These are phyloP conservation scores for Cnidoscolus chayamansa DNA, from an alignment of 441 rosid genomes.

Conservation along the genomic window DNA sequence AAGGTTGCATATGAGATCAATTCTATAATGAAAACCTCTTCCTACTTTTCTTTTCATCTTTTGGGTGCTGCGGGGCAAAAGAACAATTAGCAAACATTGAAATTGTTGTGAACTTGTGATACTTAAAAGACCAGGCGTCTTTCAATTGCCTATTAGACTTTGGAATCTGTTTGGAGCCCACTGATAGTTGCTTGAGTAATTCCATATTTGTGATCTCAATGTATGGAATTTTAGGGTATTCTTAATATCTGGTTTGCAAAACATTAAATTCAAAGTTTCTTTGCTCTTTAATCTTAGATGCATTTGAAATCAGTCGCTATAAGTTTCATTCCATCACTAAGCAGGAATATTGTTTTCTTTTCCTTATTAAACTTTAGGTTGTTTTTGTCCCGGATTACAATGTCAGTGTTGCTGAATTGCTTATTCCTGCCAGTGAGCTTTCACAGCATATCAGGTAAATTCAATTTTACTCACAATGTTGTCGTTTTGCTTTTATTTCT, in stretches of 20 bases:
- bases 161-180: not conserved
- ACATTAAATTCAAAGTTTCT: not conserved
- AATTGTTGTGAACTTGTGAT: not conserved
- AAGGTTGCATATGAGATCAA: not conserved
- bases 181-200: not conserved
- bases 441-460: slow-evolving; percentile 96
- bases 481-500: not conserved
- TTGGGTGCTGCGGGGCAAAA: too few relatives aligned
- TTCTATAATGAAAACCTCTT: too few relatives aligned
- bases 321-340: not conserved
- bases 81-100: not conserved
- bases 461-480: slow-evolving; percentile 8
- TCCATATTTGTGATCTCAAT: not conserved
- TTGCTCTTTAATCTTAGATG: not conserved
- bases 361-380: slow-evolving; percentile 45
- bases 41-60: too few relatives aligned
- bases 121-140: not conserved
- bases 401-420: slow-evolving; percentile 92
- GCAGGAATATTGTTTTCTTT: not conserved
- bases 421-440: slow-evolving; percentile 96
- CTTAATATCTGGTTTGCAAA: not conserved
- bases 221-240: not conserved
- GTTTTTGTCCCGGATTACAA: slow-evolving; percentile 92
- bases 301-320: not conserved
- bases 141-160: not conserved